phyloP scores from a whole-genome alignment of 305 asterid species.

The Lippia alba region DNA sequence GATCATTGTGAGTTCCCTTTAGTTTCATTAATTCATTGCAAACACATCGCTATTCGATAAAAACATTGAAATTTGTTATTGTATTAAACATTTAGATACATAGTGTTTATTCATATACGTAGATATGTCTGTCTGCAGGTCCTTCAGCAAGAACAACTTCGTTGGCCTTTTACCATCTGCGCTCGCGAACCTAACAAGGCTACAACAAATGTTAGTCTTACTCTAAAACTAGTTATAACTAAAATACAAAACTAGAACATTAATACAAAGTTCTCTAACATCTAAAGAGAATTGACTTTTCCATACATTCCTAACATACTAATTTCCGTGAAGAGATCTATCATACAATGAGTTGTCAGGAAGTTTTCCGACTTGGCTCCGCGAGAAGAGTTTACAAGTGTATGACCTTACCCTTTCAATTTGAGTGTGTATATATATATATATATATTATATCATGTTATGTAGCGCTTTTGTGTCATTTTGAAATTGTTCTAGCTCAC shows the following conservation, averaged over 20 bases:
- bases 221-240: not conserved
- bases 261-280: no score
- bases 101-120: not conserved
- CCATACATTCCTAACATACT: constrained; percentile 3
- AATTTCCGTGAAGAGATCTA: constrained; percentile 62
- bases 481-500: not conserved
- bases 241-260: not conserved
- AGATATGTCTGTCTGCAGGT: constrained; percentile 33
- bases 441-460: no score
- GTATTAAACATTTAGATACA: not conserved
- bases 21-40: not conserved
- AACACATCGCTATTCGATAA: not conserved
- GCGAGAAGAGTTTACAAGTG: constrained; percentile 47
- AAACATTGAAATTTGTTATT: not conserved
- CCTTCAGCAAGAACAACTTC: constrained; percentile 68
- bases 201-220: constrained; percentile 17
- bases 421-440: no score
- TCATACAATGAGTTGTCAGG: constrained; percentile 83
- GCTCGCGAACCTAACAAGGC: constrained; percentile 14
- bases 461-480: no score
- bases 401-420: constrained; percentile 36
- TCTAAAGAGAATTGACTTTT: no score
- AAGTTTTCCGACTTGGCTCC: constrained; percentile 75
- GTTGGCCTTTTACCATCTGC: constrained; percentile 56
- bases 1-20: constrained; percentile 57